Base-by-base conservation (phyloP, 2,329 filamentous ascomycete species). In the Sporothrix sp. region DNA sequence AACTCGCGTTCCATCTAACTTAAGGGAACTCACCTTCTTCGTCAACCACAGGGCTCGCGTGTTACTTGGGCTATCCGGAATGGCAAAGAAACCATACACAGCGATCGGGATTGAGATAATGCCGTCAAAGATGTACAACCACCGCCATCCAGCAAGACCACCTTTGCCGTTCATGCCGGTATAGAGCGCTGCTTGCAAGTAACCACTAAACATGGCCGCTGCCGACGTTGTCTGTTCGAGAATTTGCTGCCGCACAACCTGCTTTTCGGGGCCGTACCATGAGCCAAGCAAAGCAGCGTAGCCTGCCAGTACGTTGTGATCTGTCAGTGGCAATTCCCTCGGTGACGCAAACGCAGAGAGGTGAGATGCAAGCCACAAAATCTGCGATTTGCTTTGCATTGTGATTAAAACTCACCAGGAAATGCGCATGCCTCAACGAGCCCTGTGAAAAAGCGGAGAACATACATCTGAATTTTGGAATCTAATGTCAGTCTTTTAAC, bases 201-300 rank as follows among this genome's bases (percentile, higher is more conserved):
- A 59, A 2, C 79, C 82, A 2, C 79, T 81, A 59, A 85, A 85
- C 5, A 82, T 82, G 1, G 1, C 78, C 78, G 1, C 81, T 82
- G 1, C 78, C 78, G 54, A 73, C 66, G 13, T 66, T 68, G 14
- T n/a, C n/a, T n/a, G n/a, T n/a, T n/a, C n/a, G n/a, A n/a, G n/a
- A n/a, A n/a, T n/a, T n/a, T n/a, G n/a, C n/a, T n/a, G n/a, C 6
- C 70, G 59, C 53, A 71, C 72, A 0, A 64, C 68, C 3, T 72
- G 60, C 53, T 72, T 71, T 10, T 58, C 59, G 0, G 67, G 68
- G 0, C 62, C 70, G 51, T 72, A 73, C 68, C 69, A 73, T 52
- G 66, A 54, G 28, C 70, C 68, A 23, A 73, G 62, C 9, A n/a
- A n/a, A n/a, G n/a, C n/a, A n/a, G n/a, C n/a, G n/a, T n/a, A n/a